These are phyloP conservation scores for Phaeotremella fagi DNA, from an alignment of 768 basidiomycete genomes.

Conservation along the genomic window DNA sequence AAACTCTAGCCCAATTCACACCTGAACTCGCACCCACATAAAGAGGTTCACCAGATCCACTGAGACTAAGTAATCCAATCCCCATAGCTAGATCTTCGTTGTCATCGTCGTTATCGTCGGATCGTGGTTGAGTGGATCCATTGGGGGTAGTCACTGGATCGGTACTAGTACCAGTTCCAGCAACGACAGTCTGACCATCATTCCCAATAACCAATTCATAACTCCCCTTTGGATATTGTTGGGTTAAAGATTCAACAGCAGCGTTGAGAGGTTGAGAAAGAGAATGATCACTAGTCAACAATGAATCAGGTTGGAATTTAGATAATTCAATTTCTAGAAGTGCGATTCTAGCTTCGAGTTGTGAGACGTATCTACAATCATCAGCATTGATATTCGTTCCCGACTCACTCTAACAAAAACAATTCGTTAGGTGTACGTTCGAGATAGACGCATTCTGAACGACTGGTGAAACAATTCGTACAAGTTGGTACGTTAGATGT, in stretches of 20 bases:
- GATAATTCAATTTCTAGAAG: conserved; percentile 27
- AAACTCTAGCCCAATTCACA: conserved; percentile 37
- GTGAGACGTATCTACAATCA: conserved; percentile 26
- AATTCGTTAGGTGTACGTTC: conserved; percentile 36
- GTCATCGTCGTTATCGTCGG: conserved; percentile 7
- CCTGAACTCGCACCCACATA: conserved; percentile 36
- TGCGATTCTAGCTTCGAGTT: conserved; percentile 28
- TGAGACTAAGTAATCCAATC: conserved; percentile 26
- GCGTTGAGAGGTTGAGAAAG: conserved; percentile 24
- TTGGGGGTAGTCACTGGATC: no score
- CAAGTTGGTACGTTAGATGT: conserved; percentile 27
- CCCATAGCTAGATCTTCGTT: conserved; percentile 30
- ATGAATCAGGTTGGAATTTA: conserved; percentile 12
- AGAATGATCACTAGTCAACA: conserved; percentile 18
- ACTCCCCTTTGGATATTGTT: conserved; percentile 18
- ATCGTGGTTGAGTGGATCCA: not conserved
- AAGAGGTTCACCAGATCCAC: conserved; percentile 28
- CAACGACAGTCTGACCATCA: not conserved
- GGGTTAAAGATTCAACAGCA: conserved; percentile 23
- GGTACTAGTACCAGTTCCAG: not conserved
- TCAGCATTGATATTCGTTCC: not conserved
- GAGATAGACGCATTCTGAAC: conserved; percentile 28
- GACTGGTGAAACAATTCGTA: conserved; percentile 23
- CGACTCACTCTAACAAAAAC: conserved; percentile 32
- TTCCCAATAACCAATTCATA: not conserved